These are phyloP conservation scores for Fusarium sp. DNA, from an alignment of 2,329 filamentous ascomycete genomes.

Conservation along the genomic window DNA sequence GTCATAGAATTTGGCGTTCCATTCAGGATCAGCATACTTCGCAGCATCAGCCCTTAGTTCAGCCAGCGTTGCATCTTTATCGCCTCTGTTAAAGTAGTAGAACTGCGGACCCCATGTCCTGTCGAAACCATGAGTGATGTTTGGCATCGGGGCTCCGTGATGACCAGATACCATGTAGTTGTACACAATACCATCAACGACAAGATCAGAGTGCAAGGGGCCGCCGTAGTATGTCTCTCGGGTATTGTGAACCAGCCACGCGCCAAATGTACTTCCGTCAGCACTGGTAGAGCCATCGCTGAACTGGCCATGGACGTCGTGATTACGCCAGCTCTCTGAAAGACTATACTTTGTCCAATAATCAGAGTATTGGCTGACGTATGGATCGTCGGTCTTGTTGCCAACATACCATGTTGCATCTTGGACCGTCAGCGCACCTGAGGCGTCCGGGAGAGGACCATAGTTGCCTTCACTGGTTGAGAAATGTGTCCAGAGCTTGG, in stretches of 20 bases:
- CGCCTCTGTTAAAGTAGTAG: slow-evolving; percentile 66
- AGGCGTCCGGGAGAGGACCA: slow-evolving; percentile 57
- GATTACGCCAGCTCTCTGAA: slow-evolving; percentile 65
- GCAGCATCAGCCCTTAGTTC: slow-evolving; percentile 30
- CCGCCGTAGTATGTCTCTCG: slow-evolving; percentile 70
- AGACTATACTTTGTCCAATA: slow-evolving; percentile 76
- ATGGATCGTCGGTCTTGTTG: slow-evolving; percentile 63
- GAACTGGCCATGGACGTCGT: slow-evolving; percentile 65
- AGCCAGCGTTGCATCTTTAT: background rate
- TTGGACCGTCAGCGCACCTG: slow-evolving; percentile 62
- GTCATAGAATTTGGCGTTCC: slow-evolving; percentile 36
- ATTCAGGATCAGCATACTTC: slow-evolving; percentile 20
- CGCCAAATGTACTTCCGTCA: slow-evolving; percentile 64
- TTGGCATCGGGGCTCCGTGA: slow-evolving; percentile 69
- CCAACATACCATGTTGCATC: slow-evolving; percentile 71
- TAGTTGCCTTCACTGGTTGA: slow-evolving; percentile 64
- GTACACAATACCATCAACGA: slow-evolving; percentile 72
- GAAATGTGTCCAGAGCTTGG: slow-evolving; percentile 69
- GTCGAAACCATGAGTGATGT: slow-evolving; percentile 72
- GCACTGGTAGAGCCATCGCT: slow-evolving; percentile 52
- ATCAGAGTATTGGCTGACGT: slow-evolving; percentile 64
- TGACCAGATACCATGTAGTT: slow-evolving; percentile 71
- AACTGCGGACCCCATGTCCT: slow-evolving; percentile 72
- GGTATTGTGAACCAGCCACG: slow-evolving; percentile 72
- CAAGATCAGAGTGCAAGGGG: slow-evolving; percentile 69